A percentile compares a stretch with the other conserved stretches of the same genome.
These are phyloP conservation scores for Puccinia horiana DNA, from an alignment of 1,284 basidiomycete genomes.

Conservation along the genomic window DNA sequence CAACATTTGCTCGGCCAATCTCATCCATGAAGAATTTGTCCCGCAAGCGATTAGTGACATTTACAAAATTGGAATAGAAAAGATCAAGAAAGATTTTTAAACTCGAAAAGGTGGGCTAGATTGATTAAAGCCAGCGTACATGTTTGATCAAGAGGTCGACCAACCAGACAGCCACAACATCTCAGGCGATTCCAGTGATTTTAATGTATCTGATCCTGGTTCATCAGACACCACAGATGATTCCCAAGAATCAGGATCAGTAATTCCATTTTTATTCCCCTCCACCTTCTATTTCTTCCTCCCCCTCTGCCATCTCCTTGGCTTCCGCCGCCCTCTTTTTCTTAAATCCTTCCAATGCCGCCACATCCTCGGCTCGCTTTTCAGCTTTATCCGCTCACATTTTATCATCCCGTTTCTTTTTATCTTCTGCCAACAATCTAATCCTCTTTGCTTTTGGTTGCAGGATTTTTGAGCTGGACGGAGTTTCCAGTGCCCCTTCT, in stretches of 20 bases:
- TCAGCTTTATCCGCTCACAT: not conserved
- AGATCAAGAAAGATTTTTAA: not conserved
- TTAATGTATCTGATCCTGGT: no score
- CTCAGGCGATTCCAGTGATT: not conserved
- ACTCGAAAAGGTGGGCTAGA: not conserved
- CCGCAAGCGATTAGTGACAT: no score
- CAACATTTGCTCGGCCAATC: no score
- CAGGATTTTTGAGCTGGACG: no score
- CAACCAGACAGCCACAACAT: no score
- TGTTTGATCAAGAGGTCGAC: not conserved
- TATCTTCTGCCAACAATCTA: constrained; percentile 1
- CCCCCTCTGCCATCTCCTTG: not conserved
- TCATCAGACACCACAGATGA: not conserved
- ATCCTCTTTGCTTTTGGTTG: not conserved
- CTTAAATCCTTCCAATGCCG: not conserved
- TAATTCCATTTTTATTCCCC: not conserved
- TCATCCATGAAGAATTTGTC: no score
- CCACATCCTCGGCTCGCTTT: not conserved
- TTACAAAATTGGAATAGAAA: no score
- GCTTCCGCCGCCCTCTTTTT: not conserved
- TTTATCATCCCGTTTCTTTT: not conserved
- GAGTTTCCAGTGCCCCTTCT: no score
- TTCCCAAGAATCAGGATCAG: not conserved
- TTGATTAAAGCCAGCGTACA: not conserved
- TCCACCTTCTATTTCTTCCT: not conserved